Percentiles rank a stretch among this genome's conserved stretches.
phyloP scores from a whole-genome alignment of 306 rosid species.

The Corylus heterophylla region DNA sequence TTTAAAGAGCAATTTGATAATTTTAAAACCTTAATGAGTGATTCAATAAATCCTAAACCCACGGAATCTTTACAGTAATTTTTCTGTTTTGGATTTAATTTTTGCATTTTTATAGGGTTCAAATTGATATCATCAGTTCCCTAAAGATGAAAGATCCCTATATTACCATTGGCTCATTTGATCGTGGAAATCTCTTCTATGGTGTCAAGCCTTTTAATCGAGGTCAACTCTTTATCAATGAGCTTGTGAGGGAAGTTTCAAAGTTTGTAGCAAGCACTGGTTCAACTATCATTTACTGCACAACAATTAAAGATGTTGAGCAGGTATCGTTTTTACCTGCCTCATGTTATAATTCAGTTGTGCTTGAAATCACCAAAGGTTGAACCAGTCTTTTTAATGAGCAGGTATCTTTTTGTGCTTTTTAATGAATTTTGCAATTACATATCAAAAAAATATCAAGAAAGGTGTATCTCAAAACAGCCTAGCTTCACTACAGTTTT shows the following conservation, averaged over 20 bases:
- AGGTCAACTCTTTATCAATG: slow-evolving; percentile 57
- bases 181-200: slow-evolving; percentile 79
- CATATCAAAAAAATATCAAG: too few species aligned
- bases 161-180: slow-evolving; percentile 76
- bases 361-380: not conserved
- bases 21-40: too few species aligned
- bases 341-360: not conserved
- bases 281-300: slow-evolving; percentile 88
- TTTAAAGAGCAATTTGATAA: too few species aligned
- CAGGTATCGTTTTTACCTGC: slow-evolving; percentile 51
- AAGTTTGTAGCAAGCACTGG: slow-evolving; percentile 54
- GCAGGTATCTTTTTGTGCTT: too few species aligned
- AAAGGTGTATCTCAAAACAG: not conserved
- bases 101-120: slow-evolving; percentile 59
- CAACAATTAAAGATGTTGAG: slow-evolving; percentile 82
- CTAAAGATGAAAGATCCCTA: slow-evolving; percentile 71
- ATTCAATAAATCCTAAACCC: too few species aligned
- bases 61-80: too few species aligned
- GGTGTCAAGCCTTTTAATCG: slow-evolving; percentile 74
- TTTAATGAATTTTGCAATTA: too few species aligned
- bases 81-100: slow-evolving; percentile 14
- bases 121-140: slow-evolving; percentile 69
- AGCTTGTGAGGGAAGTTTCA: slow-evolving; percentile 64
- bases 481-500: too few species aligned
- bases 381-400: too few species aligned